These are phyloP conservation scores for Colletotrichum incanum DNA, from an alignment of 2,329 filamentous ascomycete genomes.

Conservation along the genomic window DNA sequence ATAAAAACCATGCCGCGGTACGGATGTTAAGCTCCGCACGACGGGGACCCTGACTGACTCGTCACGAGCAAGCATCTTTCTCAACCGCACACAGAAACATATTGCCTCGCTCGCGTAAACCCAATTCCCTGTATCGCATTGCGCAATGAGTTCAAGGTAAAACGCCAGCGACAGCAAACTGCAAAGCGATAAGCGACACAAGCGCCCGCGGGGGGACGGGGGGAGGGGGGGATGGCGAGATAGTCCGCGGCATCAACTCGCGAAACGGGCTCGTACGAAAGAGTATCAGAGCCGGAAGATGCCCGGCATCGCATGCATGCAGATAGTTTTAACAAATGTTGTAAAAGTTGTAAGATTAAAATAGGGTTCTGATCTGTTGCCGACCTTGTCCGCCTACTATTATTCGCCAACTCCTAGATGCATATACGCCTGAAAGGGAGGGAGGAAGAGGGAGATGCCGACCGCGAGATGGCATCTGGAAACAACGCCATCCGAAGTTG, in stretches of 20 bases:
- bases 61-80: slow-evolving; percentile 1
- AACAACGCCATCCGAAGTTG: slow-evolving; percentile 1
- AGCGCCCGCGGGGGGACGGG: too few species aligned
- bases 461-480: neutral
- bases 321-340: too few species aligned
- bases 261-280: neutral
- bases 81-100: neutral
- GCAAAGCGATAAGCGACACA: neutral
- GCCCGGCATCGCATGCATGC: neutral
- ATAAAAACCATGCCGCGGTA: neutral
- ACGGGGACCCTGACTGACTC: slow-evolving; percentile 8
- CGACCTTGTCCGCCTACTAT: neutral
- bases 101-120: neutral
- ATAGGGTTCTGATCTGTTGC: neutral
- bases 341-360: too few species aligned
- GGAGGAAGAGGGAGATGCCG: neutral
- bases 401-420: neutral
- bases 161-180: neutral
- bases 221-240: neutral
- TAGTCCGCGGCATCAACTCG: neutral
- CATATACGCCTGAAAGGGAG: neutral
- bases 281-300: neutral
- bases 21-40: neutral
- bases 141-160: neutral
- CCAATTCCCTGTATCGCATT: slow-evolving; percentile 1